phyloP scores from a whole-genome alignment of 345 rosid genomes.

The Theobroma cacao region DNA sequence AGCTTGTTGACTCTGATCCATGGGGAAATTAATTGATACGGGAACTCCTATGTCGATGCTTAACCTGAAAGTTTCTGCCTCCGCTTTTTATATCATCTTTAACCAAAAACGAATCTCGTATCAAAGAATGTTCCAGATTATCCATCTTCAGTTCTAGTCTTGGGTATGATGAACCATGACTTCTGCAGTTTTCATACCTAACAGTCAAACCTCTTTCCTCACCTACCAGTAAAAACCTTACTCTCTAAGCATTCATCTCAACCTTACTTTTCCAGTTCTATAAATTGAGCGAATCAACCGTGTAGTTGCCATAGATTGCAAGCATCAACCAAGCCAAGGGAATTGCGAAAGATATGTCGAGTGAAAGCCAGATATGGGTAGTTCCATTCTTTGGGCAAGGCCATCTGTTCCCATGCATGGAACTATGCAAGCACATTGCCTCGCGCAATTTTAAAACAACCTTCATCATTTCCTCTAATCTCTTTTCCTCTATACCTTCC shows the following conservation, averaged over 20 bases:
- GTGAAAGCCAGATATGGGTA: constrained; percentile 21
- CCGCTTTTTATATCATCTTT: too few species aligned
- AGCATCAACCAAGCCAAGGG: neutral
- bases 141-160: neutral
- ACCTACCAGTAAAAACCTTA: constrained; percentile 4
- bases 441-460: constrained; percentile 27
- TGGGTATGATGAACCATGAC: neutral
- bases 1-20: neutral
- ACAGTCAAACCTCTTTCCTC: neutral
- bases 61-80: neutral
- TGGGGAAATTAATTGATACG: neutral
- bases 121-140: neutral
- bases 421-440: constrained; percentile 39
- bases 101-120: neutral
- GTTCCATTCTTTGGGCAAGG: constrained; percentile 45
- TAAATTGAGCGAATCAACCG: neutral
- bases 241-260: neutral
- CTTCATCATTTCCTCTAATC: constrained; percentile 30
- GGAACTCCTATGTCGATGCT: too few species aligned
- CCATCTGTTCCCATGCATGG: constrained; percentile 38
- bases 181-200: neutral
- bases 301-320: neutral
- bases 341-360: neutral
- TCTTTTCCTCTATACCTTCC: constrained; percentile 32
- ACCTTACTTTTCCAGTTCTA: neutral